Conservation (phyloP, 176 grass and related monocot genomes). For the Zea mays region DNA sequence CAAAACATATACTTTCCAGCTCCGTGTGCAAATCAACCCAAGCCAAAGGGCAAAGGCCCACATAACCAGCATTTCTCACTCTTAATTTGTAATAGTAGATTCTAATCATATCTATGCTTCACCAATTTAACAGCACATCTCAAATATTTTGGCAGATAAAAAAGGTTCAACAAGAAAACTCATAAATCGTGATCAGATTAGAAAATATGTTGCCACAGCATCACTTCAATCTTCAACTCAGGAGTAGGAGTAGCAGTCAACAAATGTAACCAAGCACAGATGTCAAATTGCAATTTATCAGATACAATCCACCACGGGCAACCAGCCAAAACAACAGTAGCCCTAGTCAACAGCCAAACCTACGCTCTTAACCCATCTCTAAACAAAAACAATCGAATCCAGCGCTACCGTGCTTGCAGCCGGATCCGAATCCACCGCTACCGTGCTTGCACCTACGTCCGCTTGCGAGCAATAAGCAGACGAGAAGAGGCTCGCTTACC, state of each 20-base stretch:
- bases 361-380: no score
- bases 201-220: neutral
- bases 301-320: no score
- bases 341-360: no score
- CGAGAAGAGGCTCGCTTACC: no score
- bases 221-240: neutral
- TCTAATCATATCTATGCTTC: neutral
- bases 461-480: no score
- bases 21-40: neutral
- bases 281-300: neutral
- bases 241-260: neutral
- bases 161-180: neutral
- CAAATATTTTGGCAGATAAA: neutral
- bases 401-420: no score
- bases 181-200: neutral
- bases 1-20: no score
- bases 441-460: no score
- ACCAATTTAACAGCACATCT: neutral
- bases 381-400: no score
- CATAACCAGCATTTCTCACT: neutral
- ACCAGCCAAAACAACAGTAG: neutral
- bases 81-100: neutral
- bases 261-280: neutral
- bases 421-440: no score
- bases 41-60: neutral